A percentile compares a stretch with the other conserved stretches of the same genome.
These are phyloP conservation scores for Lathyrus sativus DNA, from an alignment of 306 rosid species.

Conservation along the genomic window DNA sequence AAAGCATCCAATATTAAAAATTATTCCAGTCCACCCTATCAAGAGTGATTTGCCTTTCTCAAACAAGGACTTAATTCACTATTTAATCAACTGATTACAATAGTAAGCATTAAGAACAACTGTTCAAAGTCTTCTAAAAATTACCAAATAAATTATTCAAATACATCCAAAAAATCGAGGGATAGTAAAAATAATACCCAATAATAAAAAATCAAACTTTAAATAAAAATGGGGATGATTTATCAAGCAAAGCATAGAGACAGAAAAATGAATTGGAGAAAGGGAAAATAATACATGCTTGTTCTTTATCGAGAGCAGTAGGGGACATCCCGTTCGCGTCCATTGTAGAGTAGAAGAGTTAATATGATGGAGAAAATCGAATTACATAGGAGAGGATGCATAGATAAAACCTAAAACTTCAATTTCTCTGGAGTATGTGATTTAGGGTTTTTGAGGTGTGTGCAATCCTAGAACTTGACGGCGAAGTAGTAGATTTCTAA, in stretches of 20 bases:
- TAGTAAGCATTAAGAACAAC: no score
- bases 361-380: background rate
- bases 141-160: constrained; percentile 20
- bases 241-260: background rate
- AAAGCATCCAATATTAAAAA: no score
- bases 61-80: no score
- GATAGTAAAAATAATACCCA: background rate
- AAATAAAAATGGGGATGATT: constrained; percentile 3
- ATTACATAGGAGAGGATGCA: no score
- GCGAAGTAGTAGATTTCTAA: no score
- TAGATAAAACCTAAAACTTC: background rate
- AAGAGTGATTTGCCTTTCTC: no score
- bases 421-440: background rate
- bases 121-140: no score
- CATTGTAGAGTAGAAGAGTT: constrained; percentile 52
- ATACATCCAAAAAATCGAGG: constrained; percentile 9
- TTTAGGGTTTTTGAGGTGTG: background rate
- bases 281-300: constrained; percentile 51
- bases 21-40: no score
- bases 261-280: background rate
- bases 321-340: constrained; percentile 57
- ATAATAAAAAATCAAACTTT: constrained; percentile 6
- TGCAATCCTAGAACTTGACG: background rate
- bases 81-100: no score
- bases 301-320: constrained; percentile 70